Evolutionary conservation across 2,329 filamentous ascomycete species (phyloP).

Genomic region (Drechslerella coelobrocha): DNA sequence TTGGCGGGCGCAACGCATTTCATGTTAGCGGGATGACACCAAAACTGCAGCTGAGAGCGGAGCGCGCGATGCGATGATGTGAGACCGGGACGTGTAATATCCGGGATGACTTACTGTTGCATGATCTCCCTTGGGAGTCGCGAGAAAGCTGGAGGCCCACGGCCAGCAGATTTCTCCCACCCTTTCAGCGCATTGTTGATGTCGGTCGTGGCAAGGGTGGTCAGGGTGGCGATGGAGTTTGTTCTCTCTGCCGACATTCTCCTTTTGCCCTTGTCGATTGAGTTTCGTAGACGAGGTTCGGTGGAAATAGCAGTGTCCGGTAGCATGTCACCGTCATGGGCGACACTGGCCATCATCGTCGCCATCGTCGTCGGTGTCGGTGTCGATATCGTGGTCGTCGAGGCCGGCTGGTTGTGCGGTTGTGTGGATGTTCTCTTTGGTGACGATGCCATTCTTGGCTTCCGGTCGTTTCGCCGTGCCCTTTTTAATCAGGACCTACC

Average conservation of each 20-base stretch:
- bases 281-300: conserved; percentile 26
- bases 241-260: conserved; percentile 45
- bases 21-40: conserved; percentile 5
- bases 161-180: conserved; percentile 14
- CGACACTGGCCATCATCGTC: background rate
- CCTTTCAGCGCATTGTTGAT: conserved; percentile 27
- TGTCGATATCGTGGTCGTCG: background rate
- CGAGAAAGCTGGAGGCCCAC: conserved; percentile 61
- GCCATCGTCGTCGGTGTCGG: background rate
- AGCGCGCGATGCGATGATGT: conserved; percentile 18
- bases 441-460: background rate
- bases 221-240: background rate
- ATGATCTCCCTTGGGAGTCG: conserved; percentile 73
- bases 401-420: background rate
- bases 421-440: background rate
- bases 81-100: conserved; percentile 10
- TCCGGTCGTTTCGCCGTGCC: background rate
- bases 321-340: background rate
- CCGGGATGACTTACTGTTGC: conserved; percentile 66
- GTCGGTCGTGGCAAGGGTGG: conserved; percentile 17
- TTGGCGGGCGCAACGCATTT: conserved; percentile 39
- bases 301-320: conserved; percentile 3
- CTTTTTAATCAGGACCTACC: no score
- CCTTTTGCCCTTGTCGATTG: conserved; percentile 51
- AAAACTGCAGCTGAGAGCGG: conserved; percentile 8